Base-by-base conservation (phyloP, 768 basidiomycete species). In the Mycena indigotica region DNA sequence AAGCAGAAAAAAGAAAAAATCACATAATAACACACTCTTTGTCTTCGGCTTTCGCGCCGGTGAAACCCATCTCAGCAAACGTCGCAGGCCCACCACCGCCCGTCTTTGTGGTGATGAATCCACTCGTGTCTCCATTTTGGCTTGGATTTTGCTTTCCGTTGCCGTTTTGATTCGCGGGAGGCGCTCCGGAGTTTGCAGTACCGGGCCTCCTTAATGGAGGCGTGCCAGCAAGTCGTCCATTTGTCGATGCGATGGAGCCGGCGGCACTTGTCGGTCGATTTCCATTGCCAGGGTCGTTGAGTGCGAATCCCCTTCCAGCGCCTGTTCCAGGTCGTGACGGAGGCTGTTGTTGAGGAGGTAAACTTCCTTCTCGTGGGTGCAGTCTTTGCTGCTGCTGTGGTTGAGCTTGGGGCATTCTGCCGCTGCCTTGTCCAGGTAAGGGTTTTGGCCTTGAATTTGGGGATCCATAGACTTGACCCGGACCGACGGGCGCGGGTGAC, bases 31-130 rank as follows among this genome's bases (percentile, higher is more conserved):
- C 74, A 76, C 94, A 96, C 0, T 92, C 88, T 72, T 93, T 87
- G 4, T 91, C 84, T 66, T 93, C 85, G 41, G 84, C 82, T 66
- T 89, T 91, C 25, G 80, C 83, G 13, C 88, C 87, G 28, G 86
- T 83, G 67, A 94, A 88, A 0, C 95, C 95, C 94, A 97, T 95
- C 78, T 96, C 94, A 21, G 88, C 90, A 74, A 97, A 95, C 41
- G 93, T 95, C 66, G 87, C 79, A 1, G 90, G 83, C 1, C 86
- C 24, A 49, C 53, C 41, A 2, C 64, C 58, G 26, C 57, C 57
- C 35, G 45, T 52, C 46, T 28, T 71, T 4, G 48, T 41, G 57
- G 23, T 46, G 38, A 49, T 50, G 44, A 50, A 30, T 46, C 41
- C 58, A 28, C 46, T 48, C 23, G 13, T 70, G 23, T 21, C n/a